These are phyloP conservation scores for Theileria luwenshuni DNA, from an alignment of 169 alveolate genomes.

Conservation along the genomic window DNA sequence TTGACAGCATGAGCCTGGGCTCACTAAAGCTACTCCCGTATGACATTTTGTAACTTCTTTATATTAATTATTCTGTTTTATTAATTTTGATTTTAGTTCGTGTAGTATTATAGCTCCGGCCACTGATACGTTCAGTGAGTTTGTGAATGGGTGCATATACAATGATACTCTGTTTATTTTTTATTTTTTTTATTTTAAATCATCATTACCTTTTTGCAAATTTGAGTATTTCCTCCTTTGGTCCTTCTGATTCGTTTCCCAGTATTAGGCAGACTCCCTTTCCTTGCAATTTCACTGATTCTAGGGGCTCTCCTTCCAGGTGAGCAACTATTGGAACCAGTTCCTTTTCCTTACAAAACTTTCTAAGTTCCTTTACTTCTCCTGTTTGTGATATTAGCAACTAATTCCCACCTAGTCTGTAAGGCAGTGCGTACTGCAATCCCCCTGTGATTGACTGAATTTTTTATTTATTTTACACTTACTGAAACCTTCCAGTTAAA, in stretches of 20 bases:
- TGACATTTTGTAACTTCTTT: background rate
- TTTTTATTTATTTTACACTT: background rate
- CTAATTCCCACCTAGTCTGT: slow-evolving; percentile 48
- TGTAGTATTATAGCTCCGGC: slow-evolving; percentile 79
- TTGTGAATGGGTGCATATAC: slow-evolving; percentile 77
- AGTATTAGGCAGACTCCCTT: slow-evolving; percentile 61
- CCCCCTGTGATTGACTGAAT: slow-evolving; percentile 68
- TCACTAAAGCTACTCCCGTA: background rate
- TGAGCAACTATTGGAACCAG: slow-evolving; percentile 78
- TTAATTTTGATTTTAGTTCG: slow-evolving; percentile 37
- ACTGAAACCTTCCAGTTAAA: slow-evolving; percentile 75
- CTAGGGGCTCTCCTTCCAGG: slow-evolving; percentile 66
- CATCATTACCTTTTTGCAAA: slow-evolving; percentile 49
- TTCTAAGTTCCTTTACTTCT: slow-evolving; percentile 51
- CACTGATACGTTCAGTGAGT: slow-evolving; percentile 76
- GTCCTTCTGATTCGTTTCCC: slow-evolving; percentile 65
- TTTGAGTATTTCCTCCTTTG: slow-evolving; percentile 30
- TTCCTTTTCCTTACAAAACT: slow-evolving; percentile 65
- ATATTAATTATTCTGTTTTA: background rate
- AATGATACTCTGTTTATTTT: slow-evolving; percentile 64
- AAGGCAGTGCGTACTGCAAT: slow-evolving; percentile 70
- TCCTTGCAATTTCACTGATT: slow-evolving; percentile 14
- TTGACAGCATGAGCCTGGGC: slow-evolving; percentile 37
- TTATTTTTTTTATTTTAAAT: background rate
- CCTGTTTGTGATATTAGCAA: slow-evolving; percentile 20